Evolutionary conservation across 169 alveolate genomes (phyloP).

Genomic region (Plasmodium sp.): DNA sequence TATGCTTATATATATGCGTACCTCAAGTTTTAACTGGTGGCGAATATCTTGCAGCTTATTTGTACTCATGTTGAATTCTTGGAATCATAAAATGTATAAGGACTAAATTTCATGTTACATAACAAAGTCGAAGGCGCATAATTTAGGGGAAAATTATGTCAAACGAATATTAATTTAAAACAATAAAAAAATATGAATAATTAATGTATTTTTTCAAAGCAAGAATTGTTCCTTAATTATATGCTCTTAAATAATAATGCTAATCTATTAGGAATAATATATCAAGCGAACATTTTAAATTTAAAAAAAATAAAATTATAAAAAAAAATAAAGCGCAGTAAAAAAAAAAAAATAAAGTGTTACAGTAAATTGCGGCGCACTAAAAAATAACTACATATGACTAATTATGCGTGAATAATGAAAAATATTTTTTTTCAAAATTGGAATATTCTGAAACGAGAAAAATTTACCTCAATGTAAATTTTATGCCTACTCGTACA

Average conservation of each 20-base stretch:
- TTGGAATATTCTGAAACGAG: too few species aligned
- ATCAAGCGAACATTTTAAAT: background rate
- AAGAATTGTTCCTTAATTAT: background rate
- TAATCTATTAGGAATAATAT: background rate
- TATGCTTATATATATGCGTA: background rate
- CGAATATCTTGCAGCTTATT: background rate
- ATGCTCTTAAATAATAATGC: background rate
- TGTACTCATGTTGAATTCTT: background rate
- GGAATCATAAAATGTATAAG: background rate
- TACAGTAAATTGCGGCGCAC: too few species aligned
- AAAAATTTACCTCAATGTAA: too few species aligned
- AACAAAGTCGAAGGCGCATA: background rate
- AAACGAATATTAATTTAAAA: background rate
- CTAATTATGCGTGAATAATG: too few species aligned
- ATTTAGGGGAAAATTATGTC: background rate
- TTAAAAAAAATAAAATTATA: background rate
- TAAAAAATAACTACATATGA: too few species aligned
- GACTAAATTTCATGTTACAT: background rate
- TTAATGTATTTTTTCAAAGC: background rate
- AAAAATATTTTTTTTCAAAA: too few species aligned
- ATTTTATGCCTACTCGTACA: too few species aligned
- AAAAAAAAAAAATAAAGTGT: background rate
- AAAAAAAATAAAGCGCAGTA: background rate
- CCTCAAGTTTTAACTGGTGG: background rate
- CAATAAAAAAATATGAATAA: background rate